Conservation (phyloP, 805 yeast genomes). For the Diddensiella caesifluorescens region DNA sequence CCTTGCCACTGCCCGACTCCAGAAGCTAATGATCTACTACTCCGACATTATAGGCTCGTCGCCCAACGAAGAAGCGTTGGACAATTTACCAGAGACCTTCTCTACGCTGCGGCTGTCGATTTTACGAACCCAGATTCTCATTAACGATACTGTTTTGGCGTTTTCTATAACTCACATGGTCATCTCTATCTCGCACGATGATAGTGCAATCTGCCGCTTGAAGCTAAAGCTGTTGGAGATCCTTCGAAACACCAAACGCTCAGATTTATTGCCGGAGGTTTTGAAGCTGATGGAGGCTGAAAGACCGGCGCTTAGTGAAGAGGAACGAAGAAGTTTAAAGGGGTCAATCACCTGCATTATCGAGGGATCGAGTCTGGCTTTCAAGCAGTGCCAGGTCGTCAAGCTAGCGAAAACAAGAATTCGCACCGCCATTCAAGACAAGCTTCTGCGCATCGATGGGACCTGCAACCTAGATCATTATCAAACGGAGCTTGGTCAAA, state of each 20-base stretch:
- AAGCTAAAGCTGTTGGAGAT: slow-evolving; percentile 11
- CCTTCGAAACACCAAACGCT: slow-evolving; percentile 4
- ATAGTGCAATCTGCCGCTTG: slow-evolving; percentile 12
- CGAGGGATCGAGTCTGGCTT: slow-evolving; percentile 3
- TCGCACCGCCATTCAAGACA: slow-evolving; percentile 14
- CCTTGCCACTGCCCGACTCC: slow-evolving; percentile 5
- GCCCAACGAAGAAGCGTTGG: slow-evolving; percentile 10
- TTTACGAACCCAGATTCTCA: slow-evolving; percentile 14
- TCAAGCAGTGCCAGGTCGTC: slow-evolving; percentile 13
- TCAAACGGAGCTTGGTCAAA: slow-evolving; percentile 16
- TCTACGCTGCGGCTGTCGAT: slow-evolving; percentile 17
- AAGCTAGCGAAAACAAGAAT: slow-evolving; percentile 18
- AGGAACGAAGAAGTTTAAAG: slow-evolving; percentile 15
- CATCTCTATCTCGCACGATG: slow-evolving; percentile 14
- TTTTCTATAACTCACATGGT: slow-evolving; percentile 18
- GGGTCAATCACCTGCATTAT: slow-evolving; percentile 10
- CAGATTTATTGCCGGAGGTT: slow-evolving; percentile 5
- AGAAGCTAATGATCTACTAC: slow-evolving; percentile 11
- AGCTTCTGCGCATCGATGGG: slow-evolving; percentile 8
- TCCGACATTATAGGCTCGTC: slow-evolving; percentile 8
- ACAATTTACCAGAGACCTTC: slow-evolving; percentile 19
- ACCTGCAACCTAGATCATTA: slow-evolving; percentile 10
- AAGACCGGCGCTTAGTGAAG: slow-evolving; percentile 16
- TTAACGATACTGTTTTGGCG: slow-evolving; percentile 17
- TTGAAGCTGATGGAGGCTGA: slow-evolving; percentile 12